Percentiles rank a stretch among this genome's conserved stretches.
These are phyloP conservation scores for Talaromyces rugulosus DNA, from an alignment of 2,329 filamentous ascomycete genomes.

Conservation along the genomic window DNA sequence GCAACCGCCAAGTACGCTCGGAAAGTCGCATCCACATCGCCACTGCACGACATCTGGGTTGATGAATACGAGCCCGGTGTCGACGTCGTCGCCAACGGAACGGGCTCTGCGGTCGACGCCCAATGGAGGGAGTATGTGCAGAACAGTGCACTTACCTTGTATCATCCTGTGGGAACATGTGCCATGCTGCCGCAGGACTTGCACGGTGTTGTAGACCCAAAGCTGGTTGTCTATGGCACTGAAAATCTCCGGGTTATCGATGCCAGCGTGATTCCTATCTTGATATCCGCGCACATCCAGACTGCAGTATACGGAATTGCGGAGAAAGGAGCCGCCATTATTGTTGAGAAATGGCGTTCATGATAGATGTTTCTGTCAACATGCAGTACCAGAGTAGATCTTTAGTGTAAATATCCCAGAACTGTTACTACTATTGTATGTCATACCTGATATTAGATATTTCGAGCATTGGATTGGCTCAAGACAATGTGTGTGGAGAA, in stretches of 20 bases:
- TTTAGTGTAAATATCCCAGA: not conserved
- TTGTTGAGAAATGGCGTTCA: conserved; percentile 11
- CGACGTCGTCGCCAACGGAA: not conserved
- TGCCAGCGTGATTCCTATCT: not conserved
- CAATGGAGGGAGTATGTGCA: not conserved
- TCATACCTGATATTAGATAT: not conserved
- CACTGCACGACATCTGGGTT: not conserved
- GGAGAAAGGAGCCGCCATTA: not conserved
- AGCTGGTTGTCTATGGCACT: conserved; percentile 1
- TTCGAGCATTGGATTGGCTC: not conserved
- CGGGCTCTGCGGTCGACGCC: not conserved
- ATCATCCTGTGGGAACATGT: not conserved
- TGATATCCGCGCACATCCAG: not conserved
- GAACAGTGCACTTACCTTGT: not conserved
- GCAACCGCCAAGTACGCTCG: not conserved
- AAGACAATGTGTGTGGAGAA: conserved; percentile 2
- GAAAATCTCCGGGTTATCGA: not conserved
- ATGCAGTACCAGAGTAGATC: not conserved
- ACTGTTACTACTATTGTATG: not conserved
- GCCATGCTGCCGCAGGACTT: not conserved
- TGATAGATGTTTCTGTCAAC: not conserved
- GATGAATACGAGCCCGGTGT: not conserved
- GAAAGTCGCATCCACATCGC: not conserved
- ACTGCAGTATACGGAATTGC: conserved; percentile 1
- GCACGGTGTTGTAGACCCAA: not conserved